These are phyloP conservation scores for Fusarium floridanum DNA, from an alignment of 2,329 filamentous ascomycete genomes.

Conservation along the genomic window DNA sequence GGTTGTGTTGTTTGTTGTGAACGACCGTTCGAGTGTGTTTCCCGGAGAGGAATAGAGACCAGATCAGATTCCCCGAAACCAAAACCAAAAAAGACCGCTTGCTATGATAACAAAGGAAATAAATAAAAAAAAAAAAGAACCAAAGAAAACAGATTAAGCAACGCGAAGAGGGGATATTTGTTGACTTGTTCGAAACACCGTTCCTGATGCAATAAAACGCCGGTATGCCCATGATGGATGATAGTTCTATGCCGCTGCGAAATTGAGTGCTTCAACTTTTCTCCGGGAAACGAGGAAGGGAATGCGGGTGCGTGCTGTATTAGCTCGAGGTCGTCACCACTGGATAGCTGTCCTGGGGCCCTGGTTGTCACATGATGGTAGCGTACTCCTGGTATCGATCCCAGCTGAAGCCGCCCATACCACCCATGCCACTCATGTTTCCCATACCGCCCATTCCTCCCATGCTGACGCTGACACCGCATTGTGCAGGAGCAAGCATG, in stretches of 20 bases:
- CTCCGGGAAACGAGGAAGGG: constrained; percentile 51
- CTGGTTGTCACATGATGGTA: constrained; percentile 85
- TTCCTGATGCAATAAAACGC: constrained; percentile 60
- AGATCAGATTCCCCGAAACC: constrained; percentile 51
- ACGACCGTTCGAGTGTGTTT: constrained; percentile 51
- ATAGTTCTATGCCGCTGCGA: constrained; percentile 56
- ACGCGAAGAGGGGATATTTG: constrained; percentile 54
- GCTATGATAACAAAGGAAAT: constrained; percentile 60
- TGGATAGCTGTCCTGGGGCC: constrained; percentile 61
- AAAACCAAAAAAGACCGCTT: constrained; percentile 50
- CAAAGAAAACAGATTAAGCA: constrained; percentile 43
- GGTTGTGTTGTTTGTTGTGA: constrained; percentile 37
- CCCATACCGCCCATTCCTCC: constrained; percentile 71
- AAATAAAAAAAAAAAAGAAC: constrained; percentile 53
- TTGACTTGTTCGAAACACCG: constrained; percentile 55
- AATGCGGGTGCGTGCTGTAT: constrained; percentile 47
- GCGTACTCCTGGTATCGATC: constrained; percentile 87
- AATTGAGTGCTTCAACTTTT: constrained; percentile 50
- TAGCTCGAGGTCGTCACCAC: constrained; percentile 62
- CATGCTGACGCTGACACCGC: constrained; percentile 83
- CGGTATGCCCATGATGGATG: constrained; percentile 54
- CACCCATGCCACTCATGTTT: constrained; percentile 66
- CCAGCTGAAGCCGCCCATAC: constrained; percentile 80
- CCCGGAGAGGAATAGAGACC: constrained; percentile 53
- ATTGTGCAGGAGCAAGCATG: constrained; percentile 82